Evolutionary conservation across 1,139 yeast genomes (phyloP), one percentile per base, ranked within the genome.

Genomic region (Saccharomyces hybrid): DNA sequence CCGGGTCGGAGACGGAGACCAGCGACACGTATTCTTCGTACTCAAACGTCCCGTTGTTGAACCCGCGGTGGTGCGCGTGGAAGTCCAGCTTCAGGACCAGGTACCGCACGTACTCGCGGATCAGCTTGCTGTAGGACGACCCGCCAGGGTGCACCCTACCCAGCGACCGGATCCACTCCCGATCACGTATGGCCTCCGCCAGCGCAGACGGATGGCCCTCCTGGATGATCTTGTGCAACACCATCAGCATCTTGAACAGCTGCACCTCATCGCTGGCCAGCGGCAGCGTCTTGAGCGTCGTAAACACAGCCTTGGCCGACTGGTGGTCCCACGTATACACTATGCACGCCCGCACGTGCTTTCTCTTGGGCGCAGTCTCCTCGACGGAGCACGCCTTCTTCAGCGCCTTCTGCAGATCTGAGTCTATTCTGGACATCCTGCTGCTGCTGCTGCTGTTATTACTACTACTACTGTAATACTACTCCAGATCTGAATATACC

Each of bases 271-370:
- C 93, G 54, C 82, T 80, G 61, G 85, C 90, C 58, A 90, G 75
- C 1, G 97, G 96, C 62, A 85, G 84, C 51, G 86, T 74, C 69
- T 88, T 89, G 61, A 93, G 77, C 1, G 86, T 85, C 63, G 96
- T 89, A 66, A 91, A 89, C 27, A 64, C 57, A 3, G 90, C 88
- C 58, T 83, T 77, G 4, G 96, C 84, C 51, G 90, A 84, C 67
- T 88, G 87, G 64, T 89, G 95, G 70, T 93, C 99, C 97, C 98
- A 91, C 2, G 97, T 88, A 71, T 85, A 90, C 44, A 93, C 96
- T 58, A 90, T 90, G 73, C 96, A 89, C 2, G 96, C 91, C 64
- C 93, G 75, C 7, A 93, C 98, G 71, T 93, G 99, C 69, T 93
- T 93, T 64, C 98, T 79, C 70, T 93, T 93, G 1, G 99, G 97